phyloP scores from a whole-genome alignment of 495 filamentous ascomycete genomes.

The Aspergillus affinis region DNA sequence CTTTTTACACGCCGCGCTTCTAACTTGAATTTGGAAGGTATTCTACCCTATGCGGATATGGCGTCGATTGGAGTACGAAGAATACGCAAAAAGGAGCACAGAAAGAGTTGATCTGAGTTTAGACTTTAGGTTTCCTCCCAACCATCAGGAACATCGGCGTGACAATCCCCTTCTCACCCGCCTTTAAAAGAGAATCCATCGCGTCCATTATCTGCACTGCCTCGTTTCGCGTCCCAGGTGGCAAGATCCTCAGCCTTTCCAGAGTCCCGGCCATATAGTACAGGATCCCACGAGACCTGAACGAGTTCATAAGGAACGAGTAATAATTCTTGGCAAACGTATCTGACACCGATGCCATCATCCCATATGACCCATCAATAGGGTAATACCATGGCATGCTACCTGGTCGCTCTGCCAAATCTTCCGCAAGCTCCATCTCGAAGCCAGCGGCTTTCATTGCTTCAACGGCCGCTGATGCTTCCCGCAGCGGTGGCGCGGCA shows the following conservation, averaged over 20 bases:
- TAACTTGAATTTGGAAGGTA: too few species aligned
- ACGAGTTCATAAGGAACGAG: neutral
- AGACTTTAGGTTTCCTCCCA: neutral
- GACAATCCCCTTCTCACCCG: neutral
- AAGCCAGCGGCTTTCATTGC: neutral
- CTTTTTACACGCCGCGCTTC: too few species aligned
- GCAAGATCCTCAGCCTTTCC: neutral
- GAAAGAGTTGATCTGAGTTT: too few species aligned
- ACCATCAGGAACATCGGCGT: neutral
- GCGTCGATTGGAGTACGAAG: too few species aligned
- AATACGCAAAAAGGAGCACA: neutral
- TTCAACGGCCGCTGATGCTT: neutral
- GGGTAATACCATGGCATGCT: neutral
- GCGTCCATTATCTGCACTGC: neutral
- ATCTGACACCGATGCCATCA: neutral
- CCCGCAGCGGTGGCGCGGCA: neutral
- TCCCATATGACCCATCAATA: neutral
- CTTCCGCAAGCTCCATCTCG: neutral
- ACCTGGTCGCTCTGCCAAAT: neutral
- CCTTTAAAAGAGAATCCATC: neutral
- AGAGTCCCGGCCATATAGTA: neutral
- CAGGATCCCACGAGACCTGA: neutral
- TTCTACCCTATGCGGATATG: too few species aligned
- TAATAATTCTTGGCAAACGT: neutral
- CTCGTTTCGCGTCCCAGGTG: neutral